These are phyloP conservation scores for Eucalyptus pauciflora DNA, from an alignment of 345 rosid genomes.

Conservation along the genomic window DNA sequence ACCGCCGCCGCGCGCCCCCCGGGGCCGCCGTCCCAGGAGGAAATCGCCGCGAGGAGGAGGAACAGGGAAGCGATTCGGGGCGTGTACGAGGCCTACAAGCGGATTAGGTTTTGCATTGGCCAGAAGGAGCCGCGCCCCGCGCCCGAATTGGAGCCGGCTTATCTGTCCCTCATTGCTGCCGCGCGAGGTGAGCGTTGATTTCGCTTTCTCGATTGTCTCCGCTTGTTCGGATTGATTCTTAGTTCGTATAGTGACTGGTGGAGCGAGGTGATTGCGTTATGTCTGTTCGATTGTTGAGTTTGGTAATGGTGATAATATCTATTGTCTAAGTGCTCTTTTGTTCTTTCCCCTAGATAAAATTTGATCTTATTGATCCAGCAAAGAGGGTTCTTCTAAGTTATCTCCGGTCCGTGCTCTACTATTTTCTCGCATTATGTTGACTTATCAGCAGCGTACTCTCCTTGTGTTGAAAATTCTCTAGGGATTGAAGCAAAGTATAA, in stretches of 20 bases:
- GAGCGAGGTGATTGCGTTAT: not conserved
- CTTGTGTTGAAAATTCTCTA: not conserved
- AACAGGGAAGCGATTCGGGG: constrained; percentile 76
- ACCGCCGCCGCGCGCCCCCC: constrained; percentile 45
- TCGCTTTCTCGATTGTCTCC: not conserved
- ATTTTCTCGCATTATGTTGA: not conserved
- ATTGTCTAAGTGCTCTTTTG: not conserved
- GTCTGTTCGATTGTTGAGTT: not conserved
- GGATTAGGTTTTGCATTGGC: constrained; percentile 50
- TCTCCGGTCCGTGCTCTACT: not conserved
- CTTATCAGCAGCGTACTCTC: not conserved
- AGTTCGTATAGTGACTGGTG: not conserved
- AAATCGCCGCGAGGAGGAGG: constrained; percentile 43
- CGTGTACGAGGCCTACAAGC: constrained; percentile 72
- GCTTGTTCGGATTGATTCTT: not conserved
- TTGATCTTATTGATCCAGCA: not conserved
- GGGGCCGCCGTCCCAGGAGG: constrained; percentile 50
- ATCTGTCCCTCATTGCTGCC: constrained; percentile 62
- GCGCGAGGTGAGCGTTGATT: constrained; percentile 40
- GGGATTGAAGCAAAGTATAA: not conserved
- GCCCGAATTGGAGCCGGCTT: constrained; percentile 62
- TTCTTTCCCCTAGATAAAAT: not conserved
- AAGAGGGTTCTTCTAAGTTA: not conserved
- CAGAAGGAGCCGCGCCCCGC: constrained; percentile 44
- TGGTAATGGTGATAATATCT: not conserved